Evolutionary conservation across 2,329 filamentous ascomycete species (phyloP), one percentile per base, ranked within the genome.

Genomic region (Cordyceps pruinosa): DNA sequence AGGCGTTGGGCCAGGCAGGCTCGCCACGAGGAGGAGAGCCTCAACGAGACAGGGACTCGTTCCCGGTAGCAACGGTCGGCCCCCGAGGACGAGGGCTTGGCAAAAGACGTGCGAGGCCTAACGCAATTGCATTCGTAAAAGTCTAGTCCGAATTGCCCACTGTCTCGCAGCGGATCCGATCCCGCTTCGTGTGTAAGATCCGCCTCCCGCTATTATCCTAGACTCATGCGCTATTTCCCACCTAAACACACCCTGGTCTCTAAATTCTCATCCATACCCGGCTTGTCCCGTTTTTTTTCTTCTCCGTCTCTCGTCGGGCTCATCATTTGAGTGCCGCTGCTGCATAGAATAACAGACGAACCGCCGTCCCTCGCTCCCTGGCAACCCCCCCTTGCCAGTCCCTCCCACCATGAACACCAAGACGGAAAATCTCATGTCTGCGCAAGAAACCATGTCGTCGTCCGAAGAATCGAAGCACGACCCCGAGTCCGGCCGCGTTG

Each of bases 401-500:
- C 15, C 10, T 5, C 21, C 9, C 21, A 23, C 10, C 25, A 46
- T n/a, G 28, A 56, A 37, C 35, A 26, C 8, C 42, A 37, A 34
- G n/a, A n/a, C n/a, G n/a, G n/a, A n/a, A 28, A 32, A 21, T 5
- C 15, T 19, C 10, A 28, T 34, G 15, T 28, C 32, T 21, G 17
- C 34, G 21, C 54, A 37, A 17, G 23, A 39, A 50, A 39, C 35
- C 28, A 57, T 57, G 54, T 57, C 54, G 46, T 57, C 54, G n/a
- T 50, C 54, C 7, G 54, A 50, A 28, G 49, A 48, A 34, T 55
- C 57, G 2, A 54, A 58, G 30, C 49, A 41, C 4, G 61, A 63
- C 35, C 59, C 62, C 23, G 62, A 63, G 42, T 59, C 47, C 19
- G 61, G 59, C 8, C 47, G 44, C 26, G n/a, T 50, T 13, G 46